Evolutionary conservation across 2,329 filamentous ascomycete species (phyloP).

Genomic region (Penicillium sp.): DNA sequence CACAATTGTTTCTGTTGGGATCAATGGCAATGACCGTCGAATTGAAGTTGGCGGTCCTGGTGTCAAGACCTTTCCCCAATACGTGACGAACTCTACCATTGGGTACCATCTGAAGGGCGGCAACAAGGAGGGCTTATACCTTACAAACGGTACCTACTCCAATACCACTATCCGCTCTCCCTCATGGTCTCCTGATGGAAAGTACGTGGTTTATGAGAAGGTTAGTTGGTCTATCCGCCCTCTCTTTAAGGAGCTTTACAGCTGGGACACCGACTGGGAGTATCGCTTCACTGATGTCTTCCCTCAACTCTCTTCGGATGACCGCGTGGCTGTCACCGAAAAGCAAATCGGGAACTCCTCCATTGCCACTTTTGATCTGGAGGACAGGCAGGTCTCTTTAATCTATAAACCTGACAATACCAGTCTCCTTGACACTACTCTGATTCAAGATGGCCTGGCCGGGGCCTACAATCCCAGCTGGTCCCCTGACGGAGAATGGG

Average conservation of each 20-base stretch:
- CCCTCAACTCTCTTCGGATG: slow-evolving; percentile 29
- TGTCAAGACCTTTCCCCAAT: slow-evolving; percentile 33
- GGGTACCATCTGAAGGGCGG: slow-evolving; percentile 21
- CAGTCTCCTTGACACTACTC: slow-evolving; percentile 14
- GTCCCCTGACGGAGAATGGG: slow-evolving; percentile 36
- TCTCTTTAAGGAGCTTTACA: slow-evolving; percentile 38
- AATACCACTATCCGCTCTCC: slow-evolving; percentile 16
- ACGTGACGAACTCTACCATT: slow-evolving; percentile 28
- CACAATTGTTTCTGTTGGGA: slow-evolving; percentile 8
- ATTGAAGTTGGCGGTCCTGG: slow-evolving; percentile 27
- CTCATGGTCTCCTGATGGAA: slow-evolving; percentile 36
- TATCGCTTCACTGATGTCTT: slow-evolving; percentile 46
- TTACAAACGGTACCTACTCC: slow-evolving; percentile 18
- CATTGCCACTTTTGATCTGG: slow-evolving; percentile 29
- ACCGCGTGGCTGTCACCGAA: slow-evolving; percentile 34
- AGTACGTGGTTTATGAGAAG: slow-evolving; percentile 23
- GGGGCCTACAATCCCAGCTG: slow-evolving; percentile 44
- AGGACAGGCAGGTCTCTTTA: slow-evolving; percentile 22
- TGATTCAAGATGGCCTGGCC: slow-evolving; percentile 25
- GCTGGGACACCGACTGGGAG: slow-evolving; percentile 41
- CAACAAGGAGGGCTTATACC: slow-evolving; percentile 27
- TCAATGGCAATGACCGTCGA: slow-evolving; percentile 27
- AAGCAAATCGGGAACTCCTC: slow-evolving; percentile 43
- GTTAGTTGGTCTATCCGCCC: slow-evolving; percentile 29
- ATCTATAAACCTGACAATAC: slow-evolving; percentile 26